phyloP scores from a whole-genome alignment of 441 rosid species.

The Adansonia rubrostipa region DNA sequence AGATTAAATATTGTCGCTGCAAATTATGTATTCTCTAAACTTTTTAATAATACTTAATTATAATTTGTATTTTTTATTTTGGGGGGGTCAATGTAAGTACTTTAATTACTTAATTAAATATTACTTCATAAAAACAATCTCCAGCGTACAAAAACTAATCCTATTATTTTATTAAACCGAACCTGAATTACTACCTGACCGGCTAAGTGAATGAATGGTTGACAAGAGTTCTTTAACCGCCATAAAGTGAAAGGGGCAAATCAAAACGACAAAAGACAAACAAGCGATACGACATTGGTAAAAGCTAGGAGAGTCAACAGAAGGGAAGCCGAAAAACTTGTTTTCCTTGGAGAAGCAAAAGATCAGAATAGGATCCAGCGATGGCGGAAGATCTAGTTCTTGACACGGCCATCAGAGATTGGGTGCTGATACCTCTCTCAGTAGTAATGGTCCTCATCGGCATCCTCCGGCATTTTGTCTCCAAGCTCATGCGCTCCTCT shows the following conservation, averaged over 20 bases:
- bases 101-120: too few species aligned
- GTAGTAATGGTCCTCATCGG: conserved; percentile 96
- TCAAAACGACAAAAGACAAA: neutral
- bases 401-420: conserved; percentile 95
- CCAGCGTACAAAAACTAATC: too few species aligned
- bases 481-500: conserved; percentile 77
- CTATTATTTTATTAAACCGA: too few species aligned
- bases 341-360: neutral
- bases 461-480: conserved; percentile 85
- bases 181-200: too few species aligned
- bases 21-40: too few species aligned
- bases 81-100: too few species aligned
- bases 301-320: neutral
- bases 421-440: conserved; percentile 92
- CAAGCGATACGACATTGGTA: neutral
- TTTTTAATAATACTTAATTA: too few species aligned
- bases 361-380: conserved; percentile 17
- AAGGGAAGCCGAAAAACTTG: neutral
- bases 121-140: too few species aligned
- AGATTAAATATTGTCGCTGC: neutral
- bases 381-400: conserved; percentile 98
- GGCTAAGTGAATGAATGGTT: neutral
- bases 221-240: neutral
- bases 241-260: neutral
- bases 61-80: too few species aligned